Percentiles rank a stretch among this genome's conserved stretches.
phyloP scores from a whole-genome alignment of 2,329 filamentous ascomycete species.

The Domatiomyces globalis region DNA sequence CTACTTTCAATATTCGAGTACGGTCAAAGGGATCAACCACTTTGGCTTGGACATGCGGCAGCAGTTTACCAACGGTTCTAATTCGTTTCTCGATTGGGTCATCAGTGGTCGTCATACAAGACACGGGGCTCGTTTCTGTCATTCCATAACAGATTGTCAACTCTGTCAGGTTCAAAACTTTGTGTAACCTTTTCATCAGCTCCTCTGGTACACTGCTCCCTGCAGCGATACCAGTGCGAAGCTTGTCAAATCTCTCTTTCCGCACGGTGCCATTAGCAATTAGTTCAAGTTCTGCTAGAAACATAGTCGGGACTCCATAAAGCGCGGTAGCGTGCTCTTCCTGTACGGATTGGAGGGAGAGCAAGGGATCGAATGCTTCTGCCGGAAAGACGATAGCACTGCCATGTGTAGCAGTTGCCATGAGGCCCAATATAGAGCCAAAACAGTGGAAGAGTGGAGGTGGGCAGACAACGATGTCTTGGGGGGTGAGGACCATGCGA shows the following conservation, averaged over 20 bases:
- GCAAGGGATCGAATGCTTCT: slow-evolving; percentile 71
- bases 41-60: slow-evolving; percentile 71
- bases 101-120: slow-evolving; percentile 63
- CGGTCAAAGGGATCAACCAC: slow-evolving; percentile 64
- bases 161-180: slow-evolving; percentile 59
- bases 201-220: slow-evolving; percentile 66
- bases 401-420: slow-evolving; percentile 78
- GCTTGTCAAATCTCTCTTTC: slow-evolving; percentile 43
- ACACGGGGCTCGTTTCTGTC: slow-evolving; percentile 68
- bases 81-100: slow-evolving; percentile 63
- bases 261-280: slow-evolving; percentile 41
- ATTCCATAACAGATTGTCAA: slow-evolving; percentile 93
- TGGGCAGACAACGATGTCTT: slow-evolving; percentile 55
- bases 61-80: slow-evolving; percentile 59
- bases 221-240: slow-evolving; percentile 83
- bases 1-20: slow-evolving; percentile 44
- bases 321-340: slow-evolving; percentile 53
- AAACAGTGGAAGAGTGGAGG: slow-evolving; percentile 58
- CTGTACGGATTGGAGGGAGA: slow-evolving; percentile 51
- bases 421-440: slow-evolving; percentile 81
- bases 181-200: slow-evolving; percentile 54
- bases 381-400: slow-evolving; percentile 70
- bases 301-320: slow-evolving; percentile 92
- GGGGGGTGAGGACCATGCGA: slow-evolving; percentile 63
- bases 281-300: slow-evolving; percentile 71